phyloP scores from a whole-genome alignment of 2,329 filamentous ascomycete species.

The Cladosporium sp. region DNA sequence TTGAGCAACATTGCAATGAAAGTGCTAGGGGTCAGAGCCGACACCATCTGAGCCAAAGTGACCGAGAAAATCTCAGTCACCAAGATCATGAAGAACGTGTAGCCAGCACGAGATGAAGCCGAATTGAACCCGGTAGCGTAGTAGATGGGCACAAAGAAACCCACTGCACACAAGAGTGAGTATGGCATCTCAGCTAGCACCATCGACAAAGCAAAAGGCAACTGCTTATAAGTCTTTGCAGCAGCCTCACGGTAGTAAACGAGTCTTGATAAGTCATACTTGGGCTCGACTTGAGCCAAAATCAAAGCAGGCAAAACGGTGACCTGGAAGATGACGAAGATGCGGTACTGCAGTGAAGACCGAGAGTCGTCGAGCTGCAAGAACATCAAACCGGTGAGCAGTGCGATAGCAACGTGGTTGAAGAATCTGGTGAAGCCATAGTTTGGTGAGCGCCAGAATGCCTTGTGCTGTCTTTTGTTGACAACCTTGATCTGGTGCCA shows the following conservation, averaged over 20 bases:
- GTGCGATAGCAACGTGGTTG: slow-evolving; percentile 72
- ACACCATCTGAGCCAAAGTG: slow-evolving; percentile 70
- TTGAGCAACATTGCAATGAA: slow-evolving; percentile 77
- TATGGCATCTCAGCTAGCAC: slow-evolving; percentile 83
- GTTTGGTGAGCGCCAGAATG: slow-evolving; percentile 82
- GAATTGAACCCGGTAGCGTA: slow-evolving; percentile 72
- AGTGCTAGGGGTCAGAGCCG: slow-evolving; percentile 70
- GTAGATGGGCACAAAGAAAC: slow-evolving; percentile 79
- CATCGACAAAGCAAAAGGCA: slow-evolving; percentile 72
- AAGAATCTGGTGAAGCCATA: slow-evolving; percentile 86
- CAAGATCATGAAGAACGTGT: slow-evolving; percentile 81
- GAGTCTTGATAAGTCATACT: slow-evolving; percentile 73
- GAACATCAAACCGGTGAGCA: slow-evolving; percentile 75
- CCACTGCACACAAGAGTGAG: slow-evolving; percentile 70
- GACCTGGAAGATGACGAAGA: slow-evolving; percentile 88
- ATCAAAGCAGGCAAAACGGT: slow-evolving; percentile 80
- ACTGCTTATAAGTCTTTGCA: slow-evolving; percentile 78
- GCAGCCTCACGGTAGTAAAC: slow-evolving; percentile 84
- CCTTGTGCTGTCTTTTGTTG: slow-evolving; percentile 64
- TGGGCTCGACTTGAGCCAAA: slow-evolving; percentile 76
- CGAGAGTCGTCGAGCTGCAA: slow-evolving; percentile 72
- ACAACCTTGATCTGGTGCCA: slow-evolving; percentile 75
- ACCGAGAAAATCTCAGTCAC: slow-evolving; percentile 81
- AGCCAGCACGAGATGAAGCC: slow-evolving; percentile 64
- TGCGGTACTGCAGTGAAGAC: slow-evolving; percentile 72